Percentiles rank a stretch among this genome's conserved stretches.
These are phyloP conservation scores for Fusarium sp. DNA, from an alignment of 2,329 filamentous ascomycete species.

Conservation along the genomic window DNA sequence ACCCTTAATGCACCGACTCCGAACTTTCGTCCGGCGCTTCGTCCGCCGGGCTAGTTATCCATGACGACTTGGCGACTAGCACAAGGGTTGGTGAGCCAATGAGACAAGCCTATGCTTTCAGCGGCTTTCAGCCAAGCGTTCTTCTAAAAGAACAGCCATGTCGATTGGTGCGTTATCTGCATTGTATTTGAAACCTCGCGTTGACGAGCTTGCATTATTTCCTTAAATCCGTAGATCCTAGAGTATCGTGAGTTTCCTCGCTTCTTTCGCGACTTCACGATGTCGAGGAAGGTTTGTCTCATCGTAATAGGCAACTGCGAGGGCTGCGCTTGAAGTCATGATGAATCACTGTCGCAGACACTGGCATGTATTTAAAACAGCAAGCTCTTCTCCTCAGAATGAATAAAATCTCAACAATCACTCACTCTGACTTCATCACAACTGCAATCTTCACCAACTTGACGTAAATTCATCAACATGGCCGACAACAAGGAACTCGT, in stretches of 20 bases:
- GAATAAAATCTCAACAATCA: not conserved
- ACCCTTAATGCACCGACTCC: not conserved
- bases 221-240: conserved; percentile 23
- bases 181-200: not conserved
- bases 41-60: too few species aligned
- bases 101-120: too few species aligned
- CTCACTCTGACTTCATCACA: not conserved
- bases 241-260: not conserved
- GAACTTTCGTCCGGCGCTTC: too few species aligned
- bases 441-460: too few species aligned
- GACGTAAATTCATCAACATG: conserved; percentile 28
- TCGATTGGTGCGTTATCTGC: too few species aligned
- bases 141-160: too few species aligned
- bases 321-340: not conserved
- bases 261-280: not conserved
- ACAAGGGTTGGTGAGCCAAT: too few species aligned
- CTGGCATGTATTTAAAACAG: conserved; percentile 11
- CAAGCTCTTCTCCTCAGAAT: not conserved
- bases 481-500: conserved; percentile 57
- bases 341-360: conserved; percentile 13
- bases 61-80: too few species aligned
- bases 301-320: conserved; percentile 9
- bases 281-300: not conserved
- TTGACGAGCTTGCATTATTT: not conserved
- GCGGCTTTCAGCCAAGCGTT: too few species aligned